Evolutionary conservation across 1,284 basidiomycete genomes (phyloP).

Genomic region (Lignosus rhinocerotis): DNA sequence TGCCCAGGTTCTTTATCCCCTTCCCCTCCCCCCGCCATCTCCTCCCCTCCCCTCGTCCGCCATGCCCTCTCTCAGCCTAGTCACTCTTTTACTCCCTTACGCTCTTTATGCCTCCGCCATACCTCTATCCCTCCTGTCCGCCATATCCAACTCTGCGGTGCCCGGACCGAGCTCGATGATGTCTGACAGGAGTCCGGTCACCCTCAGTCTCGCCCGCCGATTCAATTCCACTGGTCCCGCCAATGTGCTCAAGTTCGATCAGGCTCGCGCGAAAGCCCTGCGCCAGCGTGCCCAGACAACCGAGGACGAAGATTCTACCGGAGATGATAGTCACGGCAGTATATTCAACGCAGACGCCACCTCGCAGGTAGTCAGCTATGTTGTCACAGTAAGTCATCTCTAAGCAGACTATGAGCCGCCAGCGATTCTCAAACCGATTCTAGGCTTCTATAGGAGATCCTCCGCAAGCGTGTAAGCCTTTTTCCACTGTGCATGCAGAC

Average conservation of each 20-base stretch:
- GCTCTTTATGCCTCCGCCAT: slow-evolving; percentile 4
- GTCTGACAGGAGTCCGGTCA: neutral
- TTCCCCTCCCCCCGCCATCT: neutral
- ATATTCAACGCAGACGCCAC: slow-evolving; percentile 17
- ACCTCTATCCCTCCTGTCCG: neutral
- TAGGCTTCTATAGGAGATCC: neutral
- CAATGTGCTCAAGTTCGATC: slow-evolving; percentile 20
- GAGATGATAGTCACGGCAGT: neutral
- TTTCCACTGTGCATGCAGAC: neutral
- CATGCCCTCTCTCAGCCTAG: slow-evolving; percentile 13
- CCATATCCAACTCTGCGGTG: neutral
- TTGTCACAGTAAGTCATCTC: slow-evolving; percentile 12
- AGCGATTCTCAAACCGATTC: too few relatives aligned
- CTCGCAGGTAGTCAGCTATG: slow-evolving; percentile 26
- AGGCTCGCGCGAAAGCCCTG: slow-evolving; percentile 17
- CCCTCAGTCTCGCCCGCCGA: slow-evolving; percentile 20
- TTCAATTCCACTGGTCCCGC: slow-evolving; percentile 21
- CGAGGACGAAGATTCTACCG: neutral
- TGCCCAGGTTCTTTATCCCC: neutral
- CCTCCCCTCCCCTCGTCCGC: neutral
- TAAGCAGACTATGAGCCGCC: too few relatives aligned
- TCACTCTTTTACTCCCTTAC: slow-evolving; percentile 15
- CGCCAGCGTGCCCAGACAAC: slow-evolving; percentile 1
- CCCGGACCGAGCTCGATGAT: neutral
- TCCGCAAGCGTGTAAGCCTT: neutral